Conservation (phyloP, 768 basidiomycete species). For the Rickenella mellea region DNA sequence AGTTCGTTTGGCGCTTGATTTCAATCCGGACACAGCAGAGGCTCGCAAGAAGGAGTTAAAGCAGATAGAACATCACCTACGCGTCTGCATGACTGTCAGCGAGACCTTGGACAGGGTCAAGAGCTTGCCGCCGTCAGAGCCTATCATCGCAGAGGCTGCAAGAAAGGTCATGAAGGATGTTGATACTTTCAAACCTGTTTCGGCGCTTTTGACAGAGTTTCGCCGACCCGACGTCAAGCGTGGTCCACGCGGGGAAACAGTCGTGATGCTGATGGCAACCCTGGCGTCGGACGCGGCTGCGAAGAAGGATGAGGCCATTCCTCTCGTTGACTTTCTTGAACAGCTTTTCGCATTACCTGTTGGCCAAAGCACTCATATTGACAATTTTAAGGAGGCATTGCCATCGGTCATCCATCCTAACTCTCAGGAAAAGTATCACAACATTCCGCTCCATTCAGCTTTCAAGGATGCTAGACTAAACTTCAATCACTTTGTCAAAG, state of each 20-base stretch:
- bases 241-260: slow-evolving; percentile 16
- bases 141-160: slow-evolving; percentile 20
- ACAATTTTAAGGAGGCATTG: too few species aligned
- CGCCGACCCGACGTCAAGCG: slow-evolving; percentile 11
- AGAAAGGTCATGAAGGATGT: slow-evolving; percentile 6
- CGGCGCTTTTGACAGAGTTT: not conserved
- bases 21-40: slow-evolving; percentile 13
- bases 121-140: slow-evolving; percentile 18
- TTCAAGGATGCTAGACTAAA: slow-evolving; percentile 15
- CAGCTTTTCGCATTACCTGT: too few species aligned
- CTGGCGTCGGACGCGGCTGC: too few species aligned
- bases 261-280: slow-evolving; percentile 13
- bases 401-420: too few species aligned
- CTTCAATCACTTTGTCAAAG: slow-evolving; percentile 25
- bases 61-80: slow-evolving; percentile 23
- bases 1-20: slow-evolving; percentile 19
- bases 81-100: slow-evolving; percentile 14
- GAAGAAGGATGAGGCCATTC: too few species aligned
- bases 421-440: not conserved
- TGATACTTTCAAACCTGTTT: slow-evolving; percentile 6
- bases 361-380: too few species aligned
- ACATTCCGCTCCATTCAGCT: slow-evolving; percentile 4
- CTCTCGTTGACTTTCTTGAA: slow-evolving; percentile 10
- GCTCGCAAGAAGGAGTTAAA: slow-evolving; percentile 10
- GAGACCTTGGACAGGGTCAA: slow-evolving; percentile 11